A percentile compares a stretch with the other conserved stretches of the same genome.
Conservation (phyloP, 495 filamentous ascomycete species). For the Tricharina praecox region DNA sequence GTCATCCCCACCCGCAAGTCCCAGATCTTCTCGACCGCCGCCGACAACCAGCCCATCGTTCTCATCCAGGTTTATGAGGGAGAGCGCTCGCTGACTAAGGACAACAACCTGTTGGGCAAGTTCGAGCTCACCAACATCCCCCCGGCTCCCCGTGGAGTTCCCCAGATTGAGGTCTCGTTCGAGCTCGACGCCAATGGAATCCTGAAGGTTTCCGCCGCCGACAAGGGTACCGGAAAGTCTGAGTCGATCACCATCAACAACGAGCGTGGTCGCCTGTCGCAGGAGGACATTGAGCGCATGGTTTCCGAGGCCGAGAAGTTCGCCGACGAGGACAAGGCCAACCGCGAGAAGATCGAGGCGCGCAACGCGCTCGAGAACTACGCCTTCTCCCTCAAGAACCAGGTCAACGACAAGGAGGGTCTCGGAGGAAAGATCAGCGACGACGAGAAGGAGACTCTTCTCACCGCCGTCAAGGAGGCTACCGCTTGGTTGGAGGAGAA, state of each 20-base stretch:
- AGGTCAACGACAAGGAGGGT: slow-evolving; percentile 92
- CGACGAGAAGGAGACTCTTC: slow-evolving; percentile 94
- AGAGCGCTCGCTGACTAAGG: slow-evolving; percentile 88
- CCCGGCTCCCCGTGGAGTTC: slow-evolving; percentile 83
- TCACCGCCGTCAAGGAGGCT: slow-evolving; percentile 94
- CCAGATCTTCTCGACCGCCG: slow-evolving; percentile 95
- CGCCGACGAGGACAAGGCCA: slow-evolving; percentile 97
- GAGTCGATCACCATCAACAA: slow-evolving; percentile 97
- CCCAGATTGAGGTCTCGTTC: slow-evolving; percentile 96
- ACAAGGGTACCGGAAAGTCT: slow-evolving; percentile 93
- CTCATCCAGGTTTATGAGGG: slow-evolving; percentile 96
- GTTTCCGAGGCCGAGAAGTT: slow-evolving; percentile 93
- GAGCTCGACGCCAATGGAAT: slow-evolving; percentile 96
- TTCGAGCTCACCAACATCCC: slow-evolving; percentile 95
- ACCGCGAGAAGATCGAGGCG: slow-evolving; percentile 81
- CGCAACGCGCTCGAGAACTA: slow-evolving; percentile 95
- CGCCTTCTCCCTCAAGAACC: slow-evolving; percentile 95
- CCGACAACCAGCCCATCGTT: slow-evolving; percentile 95
- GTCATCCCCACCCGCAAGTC: slow-evolving; percentile 92
- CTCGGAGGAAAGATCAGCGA: slow-evolving; percentile 95
- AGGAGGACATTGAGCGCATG: slow-evolving; percentile 98
- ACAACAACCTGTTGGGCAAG: slow-evolving; percentile 93
- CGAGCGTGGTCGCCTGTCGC: slow-evolving; percentile 88
- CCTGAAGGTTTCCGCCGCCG: slow-evolving; percentile 81
- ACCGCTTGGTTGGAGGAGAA: slow-evolving; percentile 98